phyloP scores from a whole-genome alignment of 768 basidiomycete genomes.

The Suillus fuscotomentosus region DNA sequence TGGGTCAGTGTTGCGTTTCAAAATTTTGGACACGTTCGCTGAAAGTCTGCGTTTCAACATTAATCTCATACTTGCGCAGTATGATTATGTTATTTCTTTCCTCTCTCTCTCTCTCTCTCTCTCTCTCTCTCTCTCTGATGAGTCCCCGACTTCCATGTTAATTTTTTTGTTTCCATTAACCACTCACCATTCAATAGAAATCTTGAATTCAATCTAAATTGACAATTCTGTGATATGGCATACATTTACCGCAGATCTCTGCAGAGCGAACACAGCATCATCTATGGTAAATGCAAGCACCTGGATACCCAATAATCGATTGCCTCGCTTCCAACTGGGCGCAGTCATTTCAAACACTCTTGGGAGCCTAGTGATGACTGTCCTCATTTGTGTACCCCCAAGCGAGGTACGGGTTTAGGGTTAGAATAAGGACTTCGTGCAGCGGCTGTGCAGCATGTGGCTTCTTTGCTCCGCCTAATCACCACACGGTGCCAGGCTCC shows the following conservation, averaged over 20 bases:
- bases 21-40: background rate
- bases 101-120: too few relatives aligned
- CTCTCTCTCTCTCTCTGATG: background rate
- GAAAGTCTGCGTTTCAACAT: background rate
- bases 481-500: background rate
- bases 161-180: background rate
- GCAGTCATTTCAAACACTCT: conserved; percentile 57
- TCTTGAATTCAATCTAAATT: background rate
- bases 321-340: conserved; percentile 62
- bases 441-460: background rate
- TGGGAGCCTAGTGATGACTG: conserved; percentile 61
- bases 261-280: conserved; percentile 53
- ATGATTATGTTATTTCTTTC: background rate
- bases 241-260: background rate
- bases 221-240: background rate
- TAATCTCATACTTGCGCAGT: background rate
- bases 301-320: conserved; percentile 50
- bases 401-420: background rate
- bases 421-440: background rate
- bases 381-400: conserved; percentile 28
- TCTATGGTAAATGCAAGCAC: conserved; percentile 44
- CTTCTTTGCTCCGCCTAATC: background rate
- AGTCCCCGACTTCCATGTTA: background rate
- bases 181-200: background rate
- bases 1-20: background rate